Evolutionary conservation across 1,284 basidiomycete genomes (phyloP).

Genomic region (Hypsizygus ulmarius): DNA sequence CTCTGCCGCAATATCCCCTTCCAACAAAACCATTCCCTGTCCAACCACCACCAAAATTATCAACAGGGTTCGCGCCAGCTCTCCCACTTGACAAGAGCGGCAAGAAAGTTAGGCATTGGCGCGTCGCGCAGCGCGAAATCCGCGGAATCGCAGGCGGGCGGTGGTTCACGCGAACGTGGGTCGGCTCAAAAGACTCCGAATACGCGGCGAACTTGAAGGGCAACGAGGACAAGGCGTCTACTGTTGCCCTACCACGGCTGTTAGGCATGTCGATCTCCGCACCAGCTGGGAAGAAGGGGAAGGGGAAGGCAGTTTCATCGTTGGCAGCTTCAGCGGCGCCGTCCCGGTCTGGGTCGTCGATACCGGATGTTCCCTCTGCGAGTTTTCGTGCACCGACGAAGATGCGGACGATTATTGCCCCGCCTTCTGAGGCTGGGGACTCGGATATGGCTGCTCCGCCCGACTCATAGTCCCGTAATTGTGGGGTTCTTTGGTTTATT

Average conservation of each 20-base stretch:
- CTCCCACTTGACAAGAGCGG: slow-evolving; percentile 62
- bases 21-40: slow-evolving; percentile 78
- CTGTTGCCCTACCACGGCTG: slow-evolving; percentile 30
- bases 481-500: background rate
- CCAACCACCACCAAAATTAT: slow-evolving; percentile 69
- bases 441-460: slow-evolving; percentile 33
- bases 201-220: slow-evolving; percentile 37
- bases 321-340: slow-evolving; percentile 46
- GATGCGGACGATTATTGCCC: slow-evolving; percentile 51
- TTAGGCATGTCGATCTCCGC: slow-evolving; percentile 40
- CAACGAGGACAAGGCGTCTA: slow-evolving; percentile 16
- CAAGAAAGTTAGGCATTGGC: slow-evolving; percentile 65
- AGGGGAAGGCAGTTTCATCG: slow-evolving; percentile 38
- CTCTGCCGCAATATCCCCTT: slow-evolving; percentile 70
- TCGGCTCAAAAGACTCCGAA: slow-evolving; percentile 75
- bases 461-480: slow-evolving; percentile 14
- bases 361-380: slow-evolving; percentile 37
- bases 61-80: slow-evolving; percentile 64
- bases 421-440: slow-evolving; percentile 46
- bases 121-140: slow-evolving; percentile 68
- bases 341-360: slow-evolving; percentile 51
- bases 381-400: slow-evolving; percentile 50
- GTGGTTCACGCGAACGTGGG: slow-evolving; percentile 74
- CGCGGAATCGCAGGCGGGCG: slow-evolving; percentile 76
- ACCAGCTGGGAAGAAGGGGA: slow-evolving; percentile 35